Evolutionary conservation across 2,329 filamentous ascomycete genomes (phyloP).

Genomic region (Cladophialophora yegresii): DNA sequence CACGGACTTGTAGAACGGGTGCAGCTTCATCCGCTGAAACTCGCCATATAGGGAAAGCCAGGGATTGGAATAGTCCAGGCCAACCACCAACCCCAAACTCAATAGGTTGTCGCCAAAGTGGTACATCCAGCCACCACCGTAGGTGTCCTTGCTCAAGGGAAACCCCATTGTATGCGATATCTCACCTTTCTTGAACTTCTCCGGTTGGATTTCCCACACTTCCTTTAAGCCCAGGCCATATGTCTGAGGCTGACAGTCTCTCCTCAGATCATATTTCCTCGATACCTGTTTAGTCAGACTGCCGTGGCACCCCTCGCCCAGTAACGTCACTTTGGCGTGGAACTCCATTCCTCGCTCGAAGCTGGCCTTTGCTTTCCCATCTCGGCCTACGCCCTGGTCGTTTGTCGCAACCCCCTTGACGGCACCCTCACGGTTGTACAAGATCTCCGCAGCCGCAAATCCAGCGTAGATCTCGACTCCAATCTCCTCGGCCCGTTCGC

Average conservation of each 20-base stretch:
- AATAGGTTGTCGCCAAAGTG: constrained; percentile 98
- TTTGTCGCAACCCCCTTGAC: constrained; percentile 96
- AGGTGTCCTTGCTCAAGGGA: constrained; percentile 82
- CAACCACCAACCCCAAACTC: constrained; percentile 84
- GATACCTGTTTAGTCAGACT: constrained; percentile 93
- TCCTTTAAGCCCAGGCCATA: constrained; percentile 95
- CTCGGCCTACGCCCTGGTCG: constrained; percentile 79
- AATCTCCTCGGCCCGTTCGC: constrained; percentile 91
- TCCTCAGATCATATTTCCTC: constrained; percentile 87
- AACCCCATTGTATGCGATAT: constrained; percentile 92
- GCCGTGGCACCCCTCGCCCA: constrained; percentile 93
- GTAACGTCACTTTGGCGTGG: constrained; percentile 84
- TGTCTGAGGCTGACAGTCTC: constrained; percentile 89
- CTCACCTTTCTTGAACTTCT: constrained; percentile 85
- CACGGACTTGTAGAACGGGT: constrained; percentile 81
- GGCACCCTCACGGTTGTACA: constrained; percentile 82
- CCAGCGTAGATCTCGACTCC: constrained; percentile 96
- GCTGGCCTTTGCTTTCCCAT: constrained; percentile 80
- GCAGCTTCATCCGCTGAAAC: constrained; percentile 98
- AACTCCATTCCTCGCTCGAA: constrained; percentile 99
- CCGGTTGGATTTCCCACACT: constrained; percentile 92
- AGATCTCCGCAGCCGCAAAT: constrained; percentile 88
- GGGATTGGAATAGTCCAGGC: constrained; percentile 93
- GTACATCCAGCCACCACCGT: constrained; percentile 99
- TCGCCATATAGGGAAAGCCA: constrained; percentile 95